A percentile compares a stretch with the other conserved stretches of the same genome.
Evolutionary conservation across 495 filamentous ascomycete species (phyloP).

Genomic region (Aspergillus sparsus): DNA sequence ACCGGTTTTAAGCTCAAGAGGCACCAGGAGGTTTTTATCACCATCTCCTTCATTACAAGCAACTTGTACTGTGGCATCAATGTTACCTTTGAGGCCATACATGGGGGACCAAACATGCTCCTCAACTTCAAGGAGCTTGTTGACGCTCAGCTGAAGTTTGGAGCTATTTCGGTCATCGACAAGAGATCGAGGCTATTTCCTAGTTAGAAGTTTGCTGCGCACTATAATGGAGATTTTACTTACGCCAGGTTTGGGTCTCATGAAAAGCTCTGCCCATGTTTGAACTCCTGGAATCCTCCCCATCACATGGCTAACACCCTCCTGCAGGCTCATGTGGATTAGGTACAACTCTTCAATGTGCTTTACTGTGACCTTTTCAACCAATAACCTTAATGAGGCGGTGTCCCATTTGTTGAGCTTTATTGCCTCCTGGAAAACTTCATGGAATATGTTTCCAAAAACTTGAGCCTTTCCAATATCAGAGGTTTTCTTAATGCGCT

Average conservation of each 20-base stretch:
- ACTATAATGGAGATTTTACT: constrained; percentile 16
- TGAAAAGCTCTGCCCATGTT: constrained; percentile 80
- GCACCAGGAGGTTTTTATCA: constrained; percentile 74
- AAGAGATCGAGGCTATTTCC: constrained; percentile 62
- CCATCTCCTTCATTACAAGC: constrained; percentile 65
- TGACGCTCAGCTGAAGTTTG: constrained; percentile 77
- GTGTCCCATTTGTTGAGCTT: constrained; percentile 79
- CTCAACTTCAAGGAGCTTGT: constrained; percentile 92
- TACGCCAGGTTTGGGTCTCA: constrained; percentile 71
- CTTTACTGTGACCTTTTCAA: constrained; percentile 63
- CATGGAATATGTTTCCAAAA: constrained; percentile 90
- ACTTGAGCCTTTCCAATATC: constrained; percentile 74
- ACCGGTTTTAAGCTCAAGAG: constrained; percentile 94
- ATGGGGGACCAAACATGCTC: constrained; percentile 97
- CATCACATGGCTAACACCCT: constrained; percentile 73
- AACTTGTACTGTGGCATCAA: constrained; percentile 97
- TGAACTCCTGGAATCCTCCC: constrained; percentile 77
- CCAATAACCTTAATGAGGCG: constrained; percentile 60
- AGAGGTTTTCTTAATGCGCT: constrained; percentile 84
- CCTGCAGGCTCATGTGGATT: constrained; percentile 69
- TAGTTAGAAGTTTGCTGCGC: constrained; percentile 9
- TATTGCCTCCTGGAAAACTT: constrained; percentile 89
- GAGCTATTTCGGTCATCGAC: constrained; percentile 75
- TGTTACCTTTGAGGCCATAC: constrained; percentile 96
- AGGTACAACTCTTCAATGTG: constrained; percentile 85